These are phyloP conservation scores for Puccinia horiana DNA, from an alignment of 1,284 basidiomycete genomes.

Conservation along the genomic window DNA sequence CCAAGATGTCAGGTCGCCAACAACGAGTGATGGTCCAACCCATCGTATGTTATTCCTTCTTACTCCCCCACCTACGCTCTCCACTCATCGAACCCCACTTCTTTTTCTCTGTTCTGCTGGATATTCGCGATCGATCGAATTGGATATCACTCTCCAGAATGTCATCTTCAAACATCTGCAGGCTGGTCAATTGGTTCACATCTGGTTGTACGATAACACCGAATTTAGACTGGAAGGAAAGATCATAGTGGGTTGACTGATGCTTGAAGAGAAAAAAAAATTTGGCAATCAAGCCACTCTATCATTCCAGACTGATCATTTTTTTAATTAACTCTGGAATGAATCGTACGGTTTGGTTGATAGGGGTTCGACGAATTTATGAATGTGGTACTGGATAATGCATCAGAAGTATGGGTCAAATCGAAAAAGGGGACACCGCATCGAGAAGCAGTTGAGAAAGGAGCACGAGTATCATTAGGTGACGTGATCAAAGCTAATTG, in stretches of 20 bases:
- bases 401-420: conserved; percentile 80
- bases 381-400: conserved; percentile 97
- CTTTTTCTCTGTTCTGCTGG: not conserved
- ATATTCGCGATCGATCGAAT: not conserved
- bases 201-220: conserved; percentile 97
- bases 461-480: conserved; percentile 48
- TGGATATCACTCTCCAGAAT: conserved; percentile 67
- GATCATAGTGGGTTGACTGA: conserved; percentile 76
- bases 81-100: conserved; percentile 53
- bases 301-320: not conserved
- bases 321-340: not conserved
- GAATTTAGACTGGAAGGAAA: conserved; percentile 95
- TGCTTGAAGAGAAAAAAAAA: conserved; percentile 30
- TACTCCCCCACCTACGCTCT: not conserved
- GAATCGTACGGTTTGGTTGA: not conserved
- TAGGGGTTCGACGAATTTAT: conserved; percentile 99
- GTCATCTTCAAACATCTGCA: conserved; percentile 99
- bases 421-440: conserved; percentile 76
- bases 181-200: conserved; percentile 69
- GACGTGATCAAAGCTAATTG: not conserved
- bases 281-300: not conserved
- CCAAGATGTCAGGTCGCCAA: conserved; percentile 82
- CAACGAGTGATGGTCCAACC: conserved; percentile 82
- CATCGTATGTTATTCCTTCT: conserved; percentile 49
- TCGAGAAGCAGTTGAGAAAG: conserved; percentile 69